phyloP scores from a whole-genome alignment of 208 protist species.

The Trypanosoma rangeli region DNA sequence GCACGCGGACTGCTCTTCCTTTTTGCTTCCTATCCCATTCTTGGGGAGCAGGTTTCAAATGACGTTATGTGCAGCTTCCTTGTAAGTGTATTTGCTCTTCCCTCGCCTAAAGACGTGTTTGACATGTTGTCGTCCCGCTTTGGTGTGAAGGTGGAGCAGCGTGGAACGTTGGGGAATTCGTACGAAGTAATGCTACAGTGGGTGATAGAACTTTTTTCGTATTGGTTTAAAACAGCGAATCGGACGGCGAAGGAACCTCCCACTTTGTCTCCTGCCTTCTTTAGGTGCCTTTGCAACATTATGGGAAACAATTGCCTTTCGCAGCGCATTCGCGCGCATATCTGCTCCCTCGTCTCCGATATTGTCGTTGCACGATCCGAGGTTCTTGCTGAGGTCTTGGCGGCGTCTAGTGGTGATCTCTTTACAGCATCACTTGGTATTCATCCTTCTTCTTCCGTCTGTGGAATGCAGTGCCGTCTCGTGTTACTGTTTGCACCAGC shows the following conservation, averaged over 20 bases:
- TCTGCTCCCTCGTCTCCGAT: slow-evolving; percentile 29
- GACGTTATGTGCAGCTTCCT: slow-evolving; percentile 31
- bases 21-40: slow-evolving; percentile 15
- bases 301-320: slow-evolving; percentile 42
- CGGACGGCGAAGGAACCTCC: slow-evolving; percentile 2
- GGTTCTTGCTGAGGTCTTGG: slow-evolving; percentile 12
- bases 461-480: slow-evolving; percentile 67
- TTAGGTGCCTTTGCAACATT: slow-evolving; percentile 24
- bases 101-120: slow-evolving; percentile 28
- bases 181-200: slow-evolving; percentile 48
- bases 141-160: slow-evolving; percentile 21
- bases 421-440: slow-evolving; percentile 45
- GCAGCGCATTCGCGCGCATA: slow-evolving; percentile 43
- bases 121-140: slow-evolving; percentile 36
- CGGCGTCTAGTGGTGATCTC: slow-evolving; percentile 29
- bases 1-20: slow-evolving; percentile 40
- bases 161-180: slow-evolving; percentile 21
- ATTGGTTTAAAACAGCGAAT: slow-evolving; percentile 27
- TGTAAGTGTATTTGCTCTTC: slow-evolving; percentile 29
- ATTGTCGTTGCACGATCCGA: slow-evolving; percentile 20
- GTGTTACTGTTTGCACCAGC: slow-evolving; percentile 33
- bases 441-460: slow-evolving; percentile 37
- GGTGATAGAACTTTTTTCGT: slow-evolving; percentile 31
- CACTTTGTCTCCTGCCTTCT: slow-evolving; percentile 25
- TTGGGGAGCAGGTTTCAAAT: slow-evolving; percentile 20